Conservation (phyloP, 768 basidiomycete species). For the Panellus pusillus region DNA sequence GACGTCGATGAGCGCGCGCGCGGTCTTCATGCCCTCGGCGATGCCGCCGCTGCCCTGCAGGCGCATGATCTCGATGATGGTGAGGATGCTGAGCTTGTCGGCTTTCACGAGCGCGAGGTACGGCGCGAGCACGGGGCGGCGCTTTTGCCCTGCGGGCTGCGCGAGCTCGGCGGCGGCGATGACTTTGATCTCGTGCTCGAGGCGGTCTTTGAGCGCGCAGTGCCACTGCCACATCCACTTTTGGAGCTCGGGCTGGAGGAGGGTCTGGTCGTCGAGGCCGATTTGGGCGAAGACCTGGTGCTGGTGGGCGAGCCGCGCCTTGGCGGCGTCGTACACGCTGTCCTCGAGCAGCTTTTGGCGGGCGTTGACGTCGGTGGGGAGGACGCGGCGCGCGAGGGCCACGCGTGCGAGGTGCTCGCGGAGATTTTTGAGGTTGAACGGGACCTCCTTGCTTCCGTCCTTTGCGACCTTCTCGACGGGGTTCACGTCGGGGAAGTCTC, state of each 20-base stretch:
- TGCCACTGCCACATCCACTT: slow-evolving; percentile 91
- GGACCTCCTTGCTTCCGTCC: slow-evolving; percentile 39
- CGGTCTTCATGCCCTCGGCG: slow-evolving; percentile 85
- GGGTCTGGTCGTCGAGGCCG: slow-evolving; percentile 48
- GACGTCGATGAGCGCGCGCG: slow-evolving; percentile 75
- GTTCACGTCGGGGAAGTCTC: slow-evolving; percentile 59
- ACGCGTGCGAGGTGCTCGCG: slow-evolving; percentile 67
- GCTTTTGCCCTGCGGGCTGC: slow-evolving; percentile 2
- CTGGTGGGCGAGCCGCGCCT: slow-evolving; percentile 67
- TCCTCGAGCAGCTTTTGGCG: slow-evolving; percentile 85
- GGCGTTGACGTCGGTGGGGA: slow-evolving; percentile 64
- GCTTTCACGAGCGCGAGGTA: slow-evolving; percentile 76
- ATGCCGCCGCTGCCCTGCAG: slow-evolving; percentile 75
- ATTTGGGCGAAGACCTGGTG: slow-evolving; percentile 56
- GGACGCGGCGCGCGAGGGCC: slow-evolving; percentile 59
- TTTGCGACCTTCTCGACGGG: slow-evolving; percentile 46
- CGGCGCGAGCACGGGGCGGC: slow-evolving; percentile 45
- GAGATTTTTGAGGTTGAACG: slow-evolving; percentile 75
- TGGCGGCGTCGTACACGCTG: slow-evolving; percentile 82
- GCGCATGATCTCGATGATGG: slow-evolving; percentile 87
- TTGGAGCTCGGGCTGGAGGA: slow-evolving; percentile 55
- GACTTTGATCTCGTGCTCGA: slow-evolving; percentile 51
- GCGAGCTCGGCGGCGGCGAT: slow-evolving; percentile 39
- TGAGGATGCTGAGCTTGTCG: slow-evolving; percentile 81
- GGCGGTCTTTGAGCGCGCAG: slow-evolving; percentile 48